A percentile compares a stretch with the other conserved stretches of the same genome.
phyloP scores from a whole-genome alignment of 163 green algal genomes.

The Volvox carteri region DNA sequence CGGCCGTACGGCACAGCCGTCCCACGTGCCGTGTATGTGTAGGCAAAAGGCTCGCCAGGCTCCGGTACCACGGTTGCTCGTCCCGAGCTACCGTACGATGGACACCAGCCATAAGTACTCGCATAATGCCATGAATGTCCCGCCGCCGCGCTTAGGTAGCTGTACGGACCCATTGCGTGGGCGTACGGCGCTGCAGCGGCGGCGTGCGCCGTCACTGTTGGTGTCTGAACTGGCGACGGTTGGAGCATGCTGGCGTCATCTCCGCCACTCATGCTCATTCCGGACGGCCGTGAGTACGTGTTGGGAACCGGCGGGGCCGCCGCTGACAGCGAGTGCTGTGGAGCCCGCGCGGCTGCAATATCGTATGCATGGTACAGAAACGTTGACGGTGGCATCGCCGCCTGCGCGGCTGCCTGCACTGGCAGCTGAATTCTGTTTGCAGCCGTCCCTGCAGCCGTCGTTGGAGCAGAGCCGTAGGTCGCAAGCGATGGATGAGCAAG shows the following conservation, averaged over 20 bases:
- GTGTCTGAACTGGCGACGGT: background rate
- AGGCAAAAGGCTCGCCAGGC: slow-evolving; percentile 1
- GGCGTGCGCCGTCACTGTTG: background rate
- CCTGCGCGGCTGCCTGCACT: background rate
- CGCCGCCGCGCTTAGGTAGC: background rate
- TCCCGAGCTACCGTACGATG: background rate
- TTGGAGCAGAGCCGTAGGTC: background rate
- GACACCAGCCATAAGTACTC: slow-evolving; percentile 11
- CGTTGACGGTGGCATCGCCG: background rate
- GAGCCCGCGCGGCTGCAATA: background rate
- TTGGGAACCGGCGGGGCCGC: background rate
- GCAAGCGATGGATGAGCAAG: background rate
- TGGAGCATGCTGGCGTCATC: slow-evolving; percentile 19
- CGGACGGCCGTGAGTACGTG: background rate
- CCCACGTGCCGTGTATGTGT: background rate
- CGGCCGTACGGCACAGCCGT: background rate
- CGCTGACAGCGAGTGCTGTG: background rate
- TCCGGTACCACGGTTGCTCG: background rate
- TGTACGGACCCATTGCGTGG: background rate
- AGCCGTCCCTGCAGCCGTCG: background rate
- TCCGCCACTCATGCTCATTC: background rate
- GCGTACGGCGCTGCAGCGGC: background rate
- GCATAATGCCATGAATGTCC: slow-evolving; percentile 10
- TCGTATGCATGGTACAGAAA: background rate
- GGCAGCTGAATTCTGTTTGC: background rate